Base-by-base conservation (phyloP, 208 protist species). In the Acanthamoeba sp. region DNA sequence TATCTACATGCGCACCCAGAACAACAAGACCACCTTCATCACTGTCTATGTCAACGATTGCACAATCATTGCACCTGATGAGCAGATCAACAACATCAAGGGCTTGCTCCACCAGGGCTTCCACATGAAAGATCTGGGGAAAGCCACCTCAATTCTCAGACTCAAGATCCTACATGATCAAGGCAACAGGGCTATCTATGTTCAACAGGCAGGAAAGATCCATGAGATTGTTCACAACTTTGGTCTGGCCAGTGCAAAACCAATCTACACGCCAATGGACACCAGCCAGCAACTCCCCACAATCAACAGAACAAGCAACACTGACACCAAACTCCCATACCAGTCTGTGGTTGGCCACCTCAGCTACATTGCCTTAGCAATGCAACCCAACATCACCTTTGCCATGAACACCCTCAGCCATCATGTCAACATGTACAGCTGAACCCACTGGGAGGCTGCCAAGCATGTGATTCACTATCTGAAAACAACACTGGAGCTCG, bases 101-200 rank as follows among this genome's bases (percentile, higher is more conserved):
- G 18, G 14, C 0, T 7, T 84, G 0, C 40, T 82, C 2, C 16
- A 24, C 4, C 5, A 45, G 1, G 5, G 34, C 24, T 93, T 93
- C n/a, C 12, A 42, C 2, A 93, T 93, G 36, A 93, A 93, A 82
- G 89, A 93, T 27, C 66, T 93, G 0, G 1, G 52, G 0, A 0
- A 14, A 34, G 27, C 66, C 29, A 82, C 12, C 1, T 93, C 18
- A 0, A 32, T 93, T 3, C 71, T 93, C 0, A 38, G 36, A 20
- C n/a, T 93, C 0, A 24, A 93, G 14, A 1, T 90, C 0, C 38
- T 52, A 84, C 7, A 29, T 0, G 3, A 69, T 20, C 62, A 69
- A 9, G 45, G 18, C 12, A 76, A 34, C 6, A 36, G 64, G 16
- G 36, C 48, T 24, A 55, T 71, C 34, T 73, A 71, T 34, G 24